These are phyloP conservation scores for Fusarium paranaense DNA, from an alignment of 2,329 filamentous ascomycete genomes.

Conservation along the genomic window DNA sequence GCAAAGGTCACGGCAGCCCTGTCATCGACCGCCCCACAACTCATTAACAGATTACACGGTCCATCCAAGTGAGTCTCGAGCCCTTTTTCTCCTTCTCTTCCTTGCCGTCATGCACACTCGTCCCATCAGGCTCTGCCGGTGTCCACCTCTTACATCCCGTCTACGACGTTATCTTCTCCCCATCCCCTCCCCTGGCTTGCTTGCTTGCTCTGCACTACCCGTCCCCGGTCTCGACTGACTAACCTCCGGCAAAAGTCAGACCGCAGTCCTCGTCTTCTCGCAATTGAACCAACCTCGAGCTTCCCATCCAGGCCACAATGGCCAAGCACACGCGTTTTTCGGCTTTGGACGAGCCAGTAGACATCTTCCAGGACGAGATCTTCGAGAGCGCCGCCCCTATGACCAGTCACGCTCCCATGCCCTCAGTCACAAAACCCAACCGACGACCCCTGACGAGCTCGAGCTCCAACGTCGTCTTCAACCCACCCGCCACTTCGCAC, in stretches of 20 bases:
- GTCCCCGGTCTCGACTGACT: conserved; percentile 36
- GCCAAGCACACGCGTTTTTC: conserved; percentile 63
- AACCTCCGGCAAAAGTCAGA: conserved; percentile 29
- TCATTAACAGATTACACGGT: conserved; percentile 41
- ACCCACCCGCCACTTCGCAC: conserved; percentile 66
- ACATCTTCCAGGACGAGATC: conserved; percentile 65
- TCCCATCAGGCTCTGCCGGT: conserved; percentile 41
- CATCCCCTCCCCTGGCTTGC: conserved; percentile 21
- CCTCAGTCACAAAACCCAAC: conserved; percentile 59
- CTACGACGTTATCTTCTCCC: conserved; percentile 35
- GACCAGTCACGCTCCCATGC: conserved; percentile 69
- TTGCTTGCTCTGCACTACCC: not conserved
- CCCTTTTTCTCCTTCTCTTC: conserved; percentile 35
- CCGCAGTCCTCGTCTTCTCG: conserved; percentile 17
- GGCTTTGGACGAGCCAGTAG: conserved; percentile 60
- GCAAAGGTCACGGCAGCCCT: conserved; percentile 42
- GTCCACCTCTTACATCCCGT: conserved; percentile 39
- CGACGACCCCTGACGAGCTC: conserved; percentile 62
- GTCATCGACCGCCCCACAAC: conserved; percentile 41
- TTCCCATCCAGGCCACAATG: conserved; percentile 59
- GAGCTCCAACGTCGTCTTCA: conserved; percentile 74
- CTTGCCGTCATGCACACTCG: conserved; percentile 42
- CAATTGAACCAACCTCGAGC: conserved; percentile 30
- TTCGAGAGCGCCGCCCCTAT: conserved; percentile 60
- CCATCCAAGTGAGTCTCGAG: conserved; percentile 41